Conservation (phyloP, 495 filamentous ascomycete species). For the Haplographium delicatum region DNA sequence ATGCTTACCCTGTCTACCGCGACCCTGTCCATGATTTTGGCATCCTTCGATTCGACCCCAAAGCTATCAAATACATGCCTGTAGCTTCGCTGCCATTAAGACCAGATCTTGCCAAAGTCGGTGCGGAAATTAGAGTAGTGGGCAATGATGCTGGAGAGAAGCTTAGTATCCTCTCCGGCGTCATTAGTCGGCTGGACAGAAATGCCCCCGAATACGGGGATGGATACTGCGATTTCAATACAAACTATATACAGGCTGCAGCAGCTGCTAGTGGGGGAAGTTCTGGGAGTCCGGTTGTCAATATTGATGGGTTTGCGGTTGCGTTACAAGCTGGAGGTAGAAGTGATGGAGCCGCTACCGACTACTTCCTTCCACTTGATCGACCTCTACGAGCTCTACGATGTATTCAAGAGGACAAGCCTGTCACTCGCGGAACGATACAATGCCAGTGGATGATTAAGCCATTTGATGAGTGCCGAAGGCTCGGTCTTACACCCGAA, state of each 20-base stretch:
- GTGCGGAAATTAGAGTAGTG: conserved; percentile 90
- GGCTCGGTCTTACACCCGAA: conserved; percentile 75
- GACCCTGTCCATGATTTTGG: conserved; percentile 99
- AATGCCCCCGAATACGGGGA: conserved; percentile 98
- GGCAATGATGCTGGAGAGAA: conserved; percentile 99
- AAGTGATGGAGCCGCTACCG: conserved; percentile 90
- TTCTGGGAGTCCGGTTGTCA: conserved; percentile 95
- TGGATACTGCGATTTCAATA: conserved; percentile 99
- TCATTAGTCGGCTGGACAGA: conserved; percentile 91
- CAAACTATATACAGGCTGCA: conserved; percentile 98
- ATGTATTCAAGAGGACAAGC: conserved; percentile 70
- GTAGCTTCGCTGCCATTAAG: conserved; percentile 72
- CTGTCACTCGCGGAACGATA: conserved; percentile 86
- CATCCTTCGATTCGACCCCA: conserved; percentile 91
- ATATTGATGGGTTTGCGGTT: conserved; percentile 87
- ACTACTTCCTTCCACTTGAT: conserved; percentile 95
- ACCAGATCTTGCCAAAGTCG: conserved; percentile 86
- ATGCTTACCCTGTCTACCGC: conserved; percentile 95
- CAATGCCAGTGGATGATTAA: conserved; percentile 96
- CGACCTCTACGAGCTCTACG: conserved; percentile 79
- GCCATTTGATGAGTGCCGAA: conserved; percentile 94
- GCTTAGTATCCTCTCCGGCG: conserved; percentile 93
- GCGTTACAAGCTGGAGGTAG: conserved; percentile 93
- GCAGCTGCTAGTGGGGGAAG: conserved; percentile 94
- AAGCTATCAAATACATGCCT: conserved; percentile 93